phyloP scores from a whole-genome alignment of 2,329 filamentous ascomycete genomes.

The Phyllosticta capitalensis region DNA sequence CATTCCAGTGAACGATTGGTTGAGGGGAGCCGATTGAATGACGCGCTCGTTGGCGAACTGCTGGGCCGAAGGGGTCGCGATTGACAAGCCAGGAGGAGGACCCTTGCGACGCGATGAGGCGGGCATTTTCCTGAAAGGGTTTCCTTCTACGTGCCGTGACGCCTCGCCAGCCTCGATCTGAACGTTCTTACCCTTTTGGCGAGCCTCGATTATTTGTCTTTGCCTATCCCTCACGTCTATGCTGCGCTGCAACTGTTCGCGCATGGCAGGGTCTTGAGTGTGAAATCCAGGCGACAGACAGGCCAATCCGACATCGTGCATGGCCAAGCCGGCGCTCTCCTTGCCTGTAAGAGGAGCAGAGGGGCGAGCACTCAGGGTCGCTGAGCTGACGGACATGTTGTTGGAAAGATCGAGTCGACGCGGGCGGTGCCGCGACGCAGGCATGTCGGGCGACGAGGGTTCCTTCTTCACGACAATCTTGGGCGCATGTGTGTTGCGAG shows the following conservation, averaged over 20 bases:
- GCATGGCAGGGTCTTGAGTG: constrained; percentile 93
- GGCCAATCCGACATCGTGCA: constrained; percentile 87
- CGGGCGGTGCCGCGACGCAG: constrained; percentile 63
- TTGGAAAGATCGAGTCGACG: constrained; percentile 66
- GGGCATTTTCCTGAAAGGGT: constrained; percentile 54
- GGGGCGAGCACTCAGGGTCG: constrained; percentile 53
- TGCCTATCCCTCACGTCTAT: constrained; percentile 91
- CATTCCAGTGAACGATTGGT: constrained; percentile 90
- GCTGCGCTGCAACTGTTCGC: constrained; percentile 89
- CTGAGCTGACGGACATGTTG: constrained; percentile 36
- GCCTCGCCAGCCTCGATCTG: constrained; percentile 22
- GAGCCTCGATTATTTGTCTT: constrained; percentile 84
- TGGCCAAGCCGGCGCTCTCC: constrained; percentile 61
- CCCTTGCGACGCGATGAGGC: constrained; percentile 63
- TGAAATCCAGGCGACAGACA: constrained; percentile 94
- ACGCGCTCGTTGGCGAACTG: constrained; percentile 90
- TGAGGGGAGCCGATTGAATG: constrained; percentile 89
- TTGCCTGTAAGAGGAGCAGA: constrained; percentile 64
- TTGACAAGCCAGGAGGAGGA: constrained; percentile 81
- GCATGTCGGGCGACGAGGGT: constrained; percentile 73
- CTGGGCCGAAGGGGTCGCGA: constrained; percentile 86
- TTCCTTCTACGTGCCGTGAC: constrained; percentile 26
- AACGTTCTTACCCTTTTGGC: constrained; percentile 52
- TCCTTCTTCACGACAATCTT: constrained; percentile 97
- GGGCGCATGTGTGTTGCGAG: constrained; percentile 48